Evolutionary conservation across 208 protist species (phyloP), one percentile per base, ranked within the genome.

Genomic region (Spongospora subterranea): DNA sequence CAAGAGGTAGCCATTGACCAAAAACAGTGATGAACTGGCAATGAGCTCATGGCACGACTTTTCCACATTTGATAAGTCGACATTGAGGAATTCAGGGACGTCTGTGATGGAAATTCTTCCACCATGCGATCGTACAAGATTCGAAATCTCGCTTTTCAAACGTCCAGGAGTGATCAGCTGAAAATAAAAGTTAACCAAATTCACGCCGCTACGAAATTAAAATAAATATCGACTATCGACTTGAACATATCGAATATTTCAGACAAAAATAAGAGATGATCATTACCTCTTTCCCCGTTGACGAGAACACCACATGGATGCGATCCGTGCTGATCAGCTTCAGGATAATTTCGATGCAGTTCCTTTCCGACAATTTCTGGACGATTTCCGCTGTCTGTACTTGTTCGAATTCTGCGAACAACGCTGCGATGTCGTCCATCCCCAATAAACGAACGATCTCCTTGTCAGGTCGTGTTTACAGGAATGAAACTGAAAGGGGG

Each of bases 261-360:
- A 35, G 71, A 82, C 6, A 60, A 24, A 6, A 60, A 24, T 29
- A 60, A 60, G 13, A 60, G 50, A 60, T 29, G 24, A 29, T 60
- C 50, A 60, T 29, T n/a, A 82, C 71, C n/a, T 82, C 71, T 82
- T 82, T 82, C 35, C 71, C 71, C 6, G 71, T 82, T 82, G 71
- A 82, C 6, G 71, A 82, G 35, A 43, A 82, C 6, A 82, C 13
- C 17, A 82, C 17, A 6, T 43, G 6, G 17, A 82, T 39, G 11
- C 71, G 71, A 6, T 35, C 71, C 17, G 17, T 82, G 6, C 13
- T n/a, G n/a, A 82, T 82, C 71, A 82, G n/a, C n/a, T 43, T 82
- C 35, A 82, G 71, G n/a, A 82, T n/a, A n/a, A 82, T 82, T 43
- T 82, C 71, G 71, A 82, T 35, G 35, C 71, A 82, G n/a, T 82